Conservation (phyloP, 345 rosid genomes). For the Murraya paniculata region DNA sequence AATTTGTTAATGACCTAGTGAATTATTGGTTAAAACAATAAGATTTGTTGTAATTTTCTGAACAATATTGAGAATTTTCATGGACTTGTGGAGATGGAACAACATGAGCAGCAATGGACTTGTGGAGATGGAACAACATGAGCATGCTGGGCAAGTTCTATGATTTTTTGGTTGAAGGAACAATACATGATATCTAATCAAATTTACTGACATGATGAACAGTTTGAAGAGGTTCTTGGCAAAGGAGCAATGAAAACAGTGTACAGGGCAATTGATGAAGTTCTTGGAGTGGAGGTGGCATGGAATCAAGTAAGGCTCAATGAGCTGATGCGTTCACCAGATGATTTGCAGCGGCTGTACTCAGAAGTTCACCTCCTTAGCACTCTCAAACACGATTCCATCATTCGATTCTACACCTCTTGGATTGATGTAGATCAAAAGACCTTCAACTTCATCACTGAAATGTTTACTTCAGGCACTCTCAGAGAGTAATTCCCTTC, state of each 20-base stretch:
- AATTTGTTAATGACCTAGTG: neutral
- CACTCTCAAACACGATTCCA: constrained; percentile 61
- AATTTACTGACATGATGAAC: neutral
- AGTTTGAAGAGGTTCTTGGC: constrained; percentile 70
- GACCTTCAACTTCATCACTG: constrained; percentile 81
- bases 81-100: neutral
- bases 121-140: neutral
- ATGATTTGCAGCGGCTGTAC: constrained; percentile 70
- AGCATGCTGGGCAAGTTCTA: neutral
- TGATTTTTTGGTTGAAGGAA: neutral
- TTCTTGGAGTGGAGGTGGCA: constrained; percentile 76
- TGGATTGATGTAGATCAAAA: constrained; percentile 59
- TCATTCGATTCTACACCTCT: constrained; percentile 67
- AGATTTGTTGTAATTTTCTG: neutral
- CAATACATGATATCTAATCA: neutral
- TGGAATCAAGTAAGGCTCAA: constrained; percentile 74
- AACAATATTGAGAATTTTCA: neutral
- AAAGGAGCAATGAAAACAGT: constrained; percentile 88
- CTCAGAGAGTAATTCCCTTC: constrained; percentile 51
- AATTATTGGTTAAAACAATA: neutral
- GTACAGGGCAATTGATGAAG: constrained; percentile 75
- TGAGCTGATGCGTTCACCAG: constrained; percentile 57
- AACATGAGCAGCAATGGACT: neutral
- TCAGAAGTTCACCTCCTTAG: constrained; percentile 89
- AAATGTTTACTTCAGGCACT: constrained; percentile 82